Evolutionary conservation across 1,284 basidiomycete species (phyloP).

Genomic region (Schizophyllum commune): DNA sequence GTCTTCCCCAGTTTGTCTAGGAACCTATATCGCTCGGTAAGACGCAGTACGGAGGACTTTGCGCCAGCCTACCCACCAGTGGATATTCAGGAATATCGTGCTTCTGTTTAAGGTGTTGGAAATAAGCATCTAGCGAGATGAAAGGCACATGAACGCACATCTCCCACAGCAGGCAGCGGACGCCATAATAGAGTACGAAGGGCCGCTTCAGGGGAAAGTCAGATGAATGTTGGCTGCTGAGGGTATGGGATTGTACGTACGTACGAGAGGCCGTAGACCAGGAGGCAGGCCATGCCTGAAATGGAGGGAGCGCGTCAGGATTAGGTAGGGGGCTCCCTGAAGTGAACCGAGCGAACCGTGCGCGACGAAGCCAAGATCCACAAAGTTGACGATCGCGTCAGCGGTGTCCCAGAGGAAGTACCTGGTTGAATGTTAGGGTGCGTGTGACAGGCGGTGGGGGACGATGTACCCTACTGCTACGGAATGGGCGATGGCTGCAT

Average conservation of each 20-base stretch:
- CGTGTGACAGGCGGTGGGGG: neutral
- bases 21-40: conserved; percentile 37
- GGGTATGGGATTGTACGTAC: conserved; percentile 30
- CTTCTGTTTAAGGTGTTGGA: conserved; percentile 34
- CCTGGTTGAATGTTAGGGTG: conserved; percentile 17
- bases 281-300: conserved; percentile 47
- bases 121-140: neutral
- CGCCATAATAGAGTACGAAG: conserved; percentile 64
- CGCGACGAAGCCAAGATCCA: conserved; percentile 51
- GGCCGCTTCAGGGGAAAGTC: conserved; percentile 41
- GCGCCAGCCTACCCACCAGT: conserved; percentile 40
- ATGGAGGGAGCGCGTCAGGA: conserved; percentile 2
- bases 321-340: neutral
- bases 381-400: conserved; percentile 47
- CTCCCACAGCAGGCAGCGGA: conserved; percentile 72
- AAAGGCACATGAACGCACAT: conserved; percentile 29
- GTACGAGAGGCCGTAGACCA: conserved; percentile 52
- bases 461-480: conserved; percentile 45
- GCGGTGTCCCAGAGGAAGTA: conserved; percentile 62
- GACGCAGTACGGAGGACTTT: neutral
- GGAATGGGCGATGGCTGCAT: conserved; percentile 38
- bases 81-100: conserved; percentile 72
- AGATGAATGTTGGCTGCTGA: neutral
- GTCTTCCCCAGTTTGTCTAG: conserved; percentile 67
- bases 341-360: conserved; percentile 39